Evolutionary conservation across 805 yeast genomes (phyloP).

Genomic region (Zygosaccharomyces pseudorouxii): DNA sequence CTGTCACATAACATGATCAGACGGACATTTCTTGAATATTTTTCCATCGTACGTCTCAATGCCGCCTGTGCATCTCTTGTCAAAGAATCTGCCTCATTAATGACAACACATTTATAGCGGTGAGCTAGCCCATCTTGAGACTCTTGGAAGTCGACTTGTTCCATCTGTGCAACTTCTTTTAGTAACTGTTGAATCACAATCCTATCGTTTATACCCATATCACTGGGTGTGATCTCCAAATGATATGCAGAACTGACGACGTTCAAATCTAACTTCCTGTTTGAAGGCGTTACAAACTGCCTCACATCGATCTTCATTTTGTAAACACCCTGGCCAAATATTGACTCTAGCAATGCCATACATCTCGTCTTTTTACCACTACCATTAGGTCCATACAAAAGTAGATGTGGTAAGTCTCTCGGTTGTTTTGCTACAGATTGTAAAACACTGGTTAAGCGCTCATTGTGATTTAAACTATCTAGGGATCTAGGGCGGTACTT

Average conservation of each 20-base stretch:
- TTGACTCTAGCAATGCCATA: slow-evolving; percentile 67
- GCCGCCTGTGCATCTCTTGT: slow-evolving; percentile 96
- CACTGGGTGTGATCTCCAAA: slow-evolving; percentile 92
- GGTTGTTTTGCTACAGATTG: slow-evolving; percentile 40
- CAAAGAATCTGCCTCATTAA: slow-evolving; percentile 86
- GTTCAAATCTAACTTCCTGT: slow-evolving; percentile 81
- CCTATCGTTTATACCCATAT: slow-evolving; percentile 93
- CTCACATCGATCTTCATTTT: slow-evolving; percentile 87
- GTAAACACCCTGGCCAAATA: slow-evolving; percentile 80
- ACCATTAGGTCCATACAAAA: slow-evolving; percentile 94
- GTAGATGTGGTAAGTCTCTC: slow-evolving; percentile 82
- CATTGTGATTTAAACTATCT: slow-evolving; percentile 61
- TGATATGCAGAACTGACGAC: slow-evolving; percentile 90
- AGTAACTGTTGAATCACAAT: slow-evolving; percentile 90
- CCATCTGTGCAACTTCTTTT: slow-evolving; percentile 92
- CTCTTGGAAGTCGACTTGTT: slow-evolving; percentile 77
- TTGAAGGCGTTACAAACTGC: slow-evolving; percentile 67
- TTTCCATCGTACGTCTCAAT: slow-evolving; percentile 91
- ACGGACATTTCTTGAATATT: slow-evolving; percentile 82
- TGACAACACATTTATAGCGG: slow-evolving; percentile 73
- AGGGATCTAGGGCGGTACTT: slow-evolving; percentile 78
- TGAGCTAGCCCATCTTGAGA: slow-evolving; percentile 42
- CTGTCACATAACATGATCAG: slow-evolving; percentile 81
- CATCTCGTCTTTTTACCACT: slow-evolving; percentile 96
- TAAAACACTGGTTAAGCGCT: slow-evolving; percentile 57